phyloP scores from a whole-genome alignment of 2,329 filamentous ascomycete species.

The Coleophoma cylindrospora region DNA sequence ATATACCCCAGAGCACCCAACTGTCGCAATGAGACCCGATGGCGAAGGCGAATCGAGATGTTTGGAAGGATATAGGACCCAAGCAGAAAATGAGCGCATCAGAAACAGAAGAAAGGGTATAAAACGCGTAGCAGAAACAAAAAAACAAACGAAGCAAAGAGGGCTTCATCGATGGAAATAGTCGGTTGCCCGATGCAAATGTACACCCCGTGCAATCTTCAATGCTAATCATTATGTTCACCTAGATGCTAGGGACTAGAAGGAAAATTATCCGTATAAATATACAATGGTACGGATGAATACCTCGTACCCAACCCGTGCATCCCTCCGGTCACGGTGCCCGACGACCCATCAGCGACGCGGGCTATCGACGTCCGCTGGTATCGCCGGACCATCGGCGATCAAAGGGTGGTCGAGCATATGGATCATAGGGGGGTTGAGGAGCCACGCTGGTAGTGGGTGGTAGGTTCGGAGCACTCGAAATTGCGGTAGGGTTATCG shows the following conservation, averaged over 20 bases:
- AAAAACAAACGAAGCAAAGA: background rate
- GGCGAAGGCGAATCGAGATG: no score
- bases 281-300: no score
- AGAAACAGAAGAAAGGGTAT: background rate
- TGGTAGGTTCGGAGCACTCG: slow-evolving; percentile 5
- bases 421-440: slow-evolving; percentile 18
- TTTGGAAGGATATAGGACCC: background rate
- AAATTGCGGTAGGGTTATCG: slow-evolving; percentile 14
- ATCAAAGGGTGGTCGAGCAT: slow-evolving; percentile 16
- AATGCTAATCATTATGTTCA: background rate
- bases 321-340: no score
- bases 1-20: no score
- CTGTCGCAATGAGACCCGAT: no score
- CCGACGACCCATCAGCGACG: no score
- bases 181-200: background rate
- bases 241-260: background rate
- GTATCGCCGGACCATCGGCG: slow-evolving; percentile 20
- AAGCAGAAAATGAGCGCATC: background rate
- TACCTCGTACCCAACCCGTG: no score
- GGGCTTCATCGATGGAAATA: background rate
- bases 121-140: background rate
- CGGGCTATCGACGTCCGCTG: slow-evolving; percentile 3
- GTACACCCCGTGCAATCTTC: background rate
- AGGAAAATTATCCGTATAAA: background rate
- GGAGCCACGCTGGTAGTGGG: slow-evolving; percentile 13